Base-by-base conservation (phyloP, 352 stramenopile genomes). In the Halophytophthora batemanensis region DNA sequence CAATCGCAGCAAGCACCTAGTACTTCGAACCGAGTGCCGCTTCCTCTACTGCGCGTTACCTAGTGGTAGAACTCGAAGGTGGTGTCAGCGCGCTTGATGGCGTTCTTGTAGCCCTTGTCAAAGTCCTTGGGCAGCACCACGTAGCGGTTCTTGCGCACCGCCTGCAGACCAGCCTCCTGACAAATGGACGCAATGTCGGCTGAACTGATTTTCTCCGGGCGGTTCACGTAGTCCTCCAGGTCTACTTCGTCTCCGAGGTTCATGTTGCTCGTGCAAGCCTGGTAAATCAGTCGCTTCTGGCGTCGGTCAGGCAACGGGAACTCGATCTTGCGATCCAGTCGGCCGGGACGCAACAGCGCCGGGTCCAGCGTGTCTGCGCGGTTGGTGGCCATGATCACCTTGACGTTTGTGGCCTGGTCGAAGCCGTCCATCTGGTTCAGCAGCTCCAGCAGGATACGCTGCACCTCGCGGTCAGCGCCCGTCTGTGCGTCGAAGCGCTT, bases 391-490 rank as follows among this genome's bases (percentile, higher is more conserved):
- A 99, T 99, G 64, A 99, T 99, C 29, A 99, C 96, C 82, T 99
- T 99, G 64, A 99, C 97, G 77, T 99, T 99, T 28, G 96, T 99
- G 37, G 90, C 96, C 74, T 99, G 96, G 77, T 99, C 97, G 58
- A 99, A 99, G 22, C 98, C 98, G 78, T 99, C 98, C 97, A 99
- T 99, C 70, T 99, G 98, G 82, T 99, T 99, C 11, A 99, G 77
- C 38, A 99, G 75, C 70, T 99, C 98, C n/a, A 99, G 83, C 53
- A 99, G 69, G 60, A 99, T 99, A 54, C 98, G 96, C 75, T 99
- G 97, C 50, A 96, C 86, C 61, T 98, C 95, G 36, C 95, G 78
- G 77, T 98, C 96, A 6, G 96, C 96, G 53, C 96, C 96, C 11
- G 96, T 99, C 72, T 99, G 96, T 3, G 96, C 96, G 77, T 99